A percentile compares a stretch with the other conserved stretches of the same genome.
These are phyloP conservation scores for Plenodomus tracheiphilus DNA, from an alignment of 2,329 filamentous ascomycete genomes.

Conservation along the genomic window DNA sequence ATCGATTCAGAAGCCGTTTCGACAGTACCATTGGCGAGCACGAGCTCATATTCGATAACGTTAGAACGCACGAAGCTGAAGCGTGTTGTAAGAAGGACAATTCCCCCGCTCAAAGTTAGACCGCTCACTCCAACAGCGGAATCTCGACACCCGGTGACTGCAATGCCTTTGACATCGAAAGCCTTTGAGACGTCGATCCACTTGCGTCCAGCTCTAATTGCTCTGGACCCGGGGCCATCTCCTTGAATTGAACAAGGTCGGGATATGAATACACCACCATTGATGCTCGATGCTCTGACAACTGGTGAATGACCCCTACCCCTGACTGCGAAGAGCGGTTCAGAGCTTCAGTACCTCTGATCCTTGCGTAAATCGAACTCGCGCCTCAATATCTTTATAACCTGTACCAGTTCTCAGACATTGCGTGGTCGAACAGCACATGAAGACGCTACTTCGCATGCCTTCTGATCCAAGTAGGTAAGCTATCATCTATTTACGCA, in stretches of 20 bases:
- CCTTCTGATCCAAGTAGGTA: constrained; percentile 43
- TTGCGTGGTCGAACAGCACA: constrained; percentile 37
- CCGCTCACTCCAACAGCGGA: constrained; percentile 34
- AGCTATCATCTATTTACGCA: constrained; percentile 18
- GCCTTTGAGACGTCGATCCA: constrained; percentile 21
- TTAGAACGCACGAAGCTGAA: constrained; percentile 40
- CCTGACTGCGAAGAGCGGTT: constrained; percentile 51
- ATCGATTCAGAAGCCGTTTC: constrained; percentile 29
- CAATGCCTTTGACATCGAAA: constrained; percentile 19
- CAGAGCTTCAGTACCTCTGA: background rate
- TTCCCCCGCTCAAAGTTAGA: constrained; percentile 42
- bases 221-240: constrained; percentile 9
- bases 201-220: constrained; percentile 22
- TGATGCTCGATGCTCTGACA: constrained; percentile 24
- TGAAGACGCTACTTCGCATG: constrained; percentile 35
- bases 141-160: constrained; percentile 27
- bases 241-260: constrained; percentile 19
- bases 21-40: constrained; percentile 42
- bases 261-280: constrained; percentile 21
- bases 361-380: constrained; percentile 30
- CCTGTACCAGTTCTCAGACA: constrained; percentile 31
- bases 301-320: constrained; percentile 49
- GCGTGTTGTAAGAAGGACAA: constrained; percentile 39
- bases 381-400: constrained; percentile 32
- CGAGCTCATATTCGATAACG: constrained; percentile 39